A percentile compares a stretch with the other conserved stretches of the same genome.
phyloP scores from a whole-genome alignment of 1,284 basidiomycete species.

The Malassezia cuniculi region DNA sequence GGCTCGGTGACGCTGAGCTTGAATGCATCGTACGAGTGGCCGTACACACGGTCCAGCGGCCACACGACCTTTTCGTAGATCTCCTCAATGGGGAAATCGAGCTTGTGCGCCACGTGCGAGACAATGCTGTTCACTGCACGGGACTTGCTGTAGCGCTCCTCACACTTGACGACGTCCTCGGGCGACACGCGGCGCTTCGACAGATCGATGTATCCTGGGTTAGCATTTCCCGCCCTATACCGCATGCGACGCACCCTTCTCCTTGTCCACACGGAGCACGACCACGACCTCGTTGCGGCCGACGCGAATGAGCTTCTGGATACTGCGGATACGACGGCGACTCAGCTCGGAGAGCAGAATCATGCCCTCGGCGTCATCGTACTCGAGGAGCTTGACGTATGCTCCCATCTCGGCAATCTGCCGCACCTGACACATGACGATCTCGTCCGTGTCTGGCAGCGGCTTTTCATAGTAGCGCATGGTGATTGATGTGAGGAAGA shows the following conservation, averaged over 20 bases:
- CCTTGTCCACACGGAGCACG: conserved; percentile 93
- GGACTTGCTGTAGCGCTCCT: conserved; percentile 95
- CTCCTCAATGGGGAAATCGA: conserved; percentile 53
- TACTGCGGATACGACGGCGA: conserved; percentile 86
- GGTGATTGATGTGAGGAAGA: conserved; percentile 7
- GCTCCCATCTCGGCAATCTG: conserved; percentile 99
- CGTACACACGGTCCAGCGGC: conserved; percentile 83
- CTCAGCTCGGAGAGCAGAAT: conserved; percentile 94
- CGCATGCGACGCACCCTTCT: conserved; percentile 64
- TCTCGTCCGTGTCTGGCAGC: conserved; percentile 62
- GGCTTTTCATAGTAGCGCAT: conserved; percentile 45
- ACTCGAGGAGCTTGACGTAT: conserved; percentile 95
- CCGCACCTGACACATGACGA: conserved; percentile 98
- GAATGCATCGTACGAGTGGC: conserved; percentile 95
- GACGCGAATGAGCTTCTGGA: conserved; percentile 94
- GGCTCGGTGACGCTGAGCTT: conserved; percentile 83
- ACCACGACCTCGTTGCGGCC: conserved; percentile 98
- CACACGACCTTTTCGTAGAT: conserved; percentile 84
- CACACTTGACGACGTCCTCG: conserved; percentile 95
- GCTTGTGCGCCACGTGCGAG: conserved; percentile 40
- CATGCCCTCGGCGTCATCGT: conserved; percentile 99
- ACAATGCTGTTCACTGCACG: conserved; percentile 51
- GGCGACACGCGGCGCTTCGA: conserved; percentile 98
- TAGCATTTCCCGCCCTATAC: background rate
- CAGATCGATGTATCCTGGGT: conserved; percentile 86